These are phyloP conservation scores for Akanthomyces dipterigenus DNA, from an alignment of 2,329 filamentous ascomycete genomes.

Conservation along the genomic window DNA sequence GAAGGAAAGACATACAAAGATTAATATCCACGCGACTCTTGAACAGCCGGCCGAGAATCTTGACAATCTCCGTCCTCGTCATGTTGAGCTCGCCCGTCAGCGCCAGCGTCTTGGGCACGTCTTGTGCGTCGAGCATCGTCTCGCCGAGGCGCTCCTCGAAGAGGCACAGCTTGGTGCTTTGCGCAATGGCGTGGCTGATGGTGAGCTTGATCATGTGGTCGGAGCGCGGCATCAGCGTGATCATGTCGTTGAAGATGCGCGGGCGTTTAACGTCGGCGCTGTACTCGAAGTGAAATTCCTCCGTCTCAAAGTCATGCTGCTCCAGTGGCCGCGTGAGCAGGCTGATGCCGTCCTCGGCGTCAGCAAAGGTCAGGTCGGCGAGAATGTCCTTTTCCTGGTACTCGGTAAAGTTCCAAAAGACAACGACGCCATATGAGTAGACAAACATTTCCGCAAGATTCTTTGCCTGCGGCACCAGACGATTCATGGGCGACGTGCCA, in stretches of 20 bases:
- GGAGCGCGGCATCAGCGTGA: conserved; percentile 78
- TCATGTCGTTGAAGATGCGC: conserved; percentile 98
- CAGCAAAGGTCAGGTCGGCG: conserved; percentile 86
- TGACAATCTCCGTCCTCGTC: conserved; percentile 85
- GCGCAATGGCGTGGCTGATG: conserved; percentile 94
- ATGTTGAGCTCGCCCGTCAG: conserved; percentile 86
- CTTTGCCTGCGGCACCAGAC: conserved; percentile 63
- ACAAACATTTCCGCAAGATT: conserved; percentile 93
- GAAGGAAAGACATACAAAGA: conserved; percentile 61
- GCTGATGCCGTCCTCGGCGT: conserved; percentile 54
- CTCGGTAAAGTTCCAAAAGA: conserved; percentile 98
- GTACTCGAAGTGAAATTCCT: conserved; percentile 98
- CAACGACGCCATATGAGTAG: conserved; percentile 93
- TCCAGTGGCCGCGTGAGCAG: conserved; percentile 74
- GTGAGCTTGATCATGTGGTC: conserved; percentile 99
- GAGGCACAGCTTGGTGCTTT: conserved; percentile 92
- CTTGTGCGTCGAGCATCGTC: conserved; percentile 88
- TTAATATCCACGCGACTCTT: conserved; percentile 96
- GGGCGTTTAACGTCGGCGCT: conserved; percentile 78
- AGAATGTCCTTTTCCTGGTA: conserved; percentile 94
- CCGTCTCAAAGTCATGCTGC: conserved; percentile 90
- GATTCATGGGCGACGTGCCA: conserved; percentile 46
- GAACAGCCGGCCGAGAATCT: conserved; percentile 83
- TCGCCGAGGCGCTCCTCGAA: conserved; percentile 95
- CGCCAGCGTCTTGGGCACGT: conserved; percentile 83